Conservation (phyloP, 192 early-diverging fungal species). For the Coemansia sp. region DNA sequence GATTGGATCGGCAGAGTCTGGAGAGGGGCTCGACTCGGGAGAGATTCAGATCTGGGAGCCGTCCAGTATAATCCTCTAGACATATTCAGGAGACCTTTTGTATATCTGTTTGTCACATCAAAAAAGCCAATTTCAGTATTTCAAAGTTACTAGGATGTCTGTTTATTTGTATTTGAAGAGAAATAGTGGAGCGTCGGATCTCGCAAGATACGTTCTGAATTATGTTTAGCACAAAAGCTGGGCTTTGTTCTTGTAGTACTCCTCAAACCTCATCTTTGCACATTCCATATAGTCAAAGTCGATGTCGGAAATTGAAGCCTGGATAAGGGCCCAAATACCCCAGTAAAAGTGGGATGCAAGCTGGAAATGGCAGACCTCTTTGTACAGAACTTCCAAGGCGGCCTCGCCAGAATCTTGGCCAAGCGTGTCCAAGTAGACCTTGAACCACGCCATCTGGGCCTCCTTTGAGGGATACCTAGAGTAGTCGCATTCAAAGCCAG, state of each 20-base stretch:
- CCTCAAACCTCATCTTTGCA: conserved; percentile 73
- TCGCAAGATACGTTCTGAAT: no score
- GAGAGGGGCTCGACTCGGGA: conserved; percentile 13
- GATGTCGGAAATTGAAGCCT: conserved; percentile 86
- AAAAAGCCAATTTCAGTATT: no score
- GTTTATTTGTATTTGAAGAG: no score
- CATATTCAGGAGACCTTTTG: neutral
- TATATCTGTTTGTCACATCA: neutral
- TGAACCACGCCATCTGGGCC: conserved; percentile 75
- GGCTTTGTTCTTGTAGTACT: conserved; percentile 65
- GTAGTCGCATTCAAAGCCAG: conserved; percentile 97
- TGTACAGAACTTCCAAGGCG: conserved; percentile 64
- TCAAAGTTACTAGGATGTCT: no score
- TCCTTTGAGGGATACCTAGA: conserved; percentile 71
- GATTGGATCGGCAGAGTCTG: conserved; percentile 44
- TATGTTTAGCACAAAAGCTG: conserved; percentile 17
- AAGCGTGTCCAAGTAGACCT: conserved; percentile 61
- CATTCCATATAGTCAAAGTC: conserved; percentile 96
- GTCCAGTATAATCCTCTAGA: conserved; percentile 5
- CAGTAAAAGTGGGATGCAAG: conserved; percentile 94
- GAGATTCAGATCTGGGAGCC: conserved; percentile 53
- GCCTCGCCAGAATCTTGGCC: conserved; percentile 46
- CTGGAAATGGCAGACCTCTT: conserved; percentile 79
- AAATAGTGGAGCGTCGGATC: no score
- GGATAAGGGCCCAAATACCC: conserved; percentile 78